Evolutionary conservation across 1,284 basidiomycete genomes (phyloP).

Genomic region (Amylostereum chailletii): DNA sequence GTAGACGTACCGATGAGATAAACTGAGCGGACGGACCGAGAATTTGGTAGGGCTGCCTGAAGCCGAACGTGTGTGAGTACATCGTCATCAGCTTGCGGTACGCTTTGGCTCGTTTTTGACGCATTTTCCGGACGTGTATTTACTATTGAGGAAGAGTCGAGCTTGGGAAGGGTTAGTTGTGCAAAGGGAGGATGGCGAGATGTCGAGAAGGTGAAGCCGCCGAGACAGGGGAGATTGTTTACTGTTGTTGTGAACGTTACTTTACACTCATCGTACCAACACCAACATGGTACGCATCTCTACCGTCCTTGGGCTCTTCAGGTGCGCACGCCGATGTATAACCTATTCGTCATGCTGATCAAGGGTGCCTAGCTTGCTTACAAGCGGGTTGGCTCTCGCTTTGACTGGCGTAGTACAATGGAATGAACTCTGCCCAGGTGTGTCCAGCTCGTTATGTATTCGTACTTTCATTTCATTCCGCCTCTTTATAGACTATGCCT

Average conservation of each 20-base stretch:
- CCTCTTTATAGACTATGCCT: slow-evolving; percentile 26
- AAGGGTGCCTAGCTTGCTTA: slow-evolving; percentile 17
- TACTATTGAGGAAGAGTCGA: slow-evolving; percentile 2
- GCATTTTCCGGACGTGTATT: slow-evolving; percentile 41
- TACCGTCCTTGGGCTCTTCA: background rate
- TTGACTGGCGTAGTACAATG: slow-evolving; percentile 51
- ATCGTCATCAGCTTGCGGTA: slow-evolving; percentile 89
- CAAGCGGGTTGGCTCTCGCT: slow-evolving; percentile 35
- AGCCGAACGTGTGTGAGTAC: slow-evolving; percentile 80
- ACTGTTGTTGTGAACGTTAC: background rate
- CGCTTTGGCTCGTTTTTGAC: slow-evolving; percentile 87
- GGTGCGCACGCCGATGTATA: background rate
- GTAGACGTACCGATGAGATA: background rate
- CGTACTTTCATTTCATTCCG: background rate
- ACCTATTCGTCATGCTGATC: background rate
- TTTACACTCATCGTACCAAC: background rate
- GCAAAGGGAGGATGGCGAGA: background rate
- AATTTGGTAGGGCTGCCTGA: slow-evolving; percentile 86
- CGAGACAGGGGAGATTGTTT: background rate
- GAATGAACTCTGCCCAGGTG: slow-evolving; percentile 59
- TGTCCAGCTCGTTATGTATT: slow-evolving; percentile 11
- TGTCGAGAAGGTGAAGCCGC: background rate
- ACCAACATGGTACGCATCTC: background rate
- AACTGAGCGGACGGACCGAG: slow-evolving; percentile 44
- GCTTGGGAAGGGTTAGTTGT: background rate